Conservation (phyloP, 768 basidiomycete species). For the Pleurotus platypus region DNA sequence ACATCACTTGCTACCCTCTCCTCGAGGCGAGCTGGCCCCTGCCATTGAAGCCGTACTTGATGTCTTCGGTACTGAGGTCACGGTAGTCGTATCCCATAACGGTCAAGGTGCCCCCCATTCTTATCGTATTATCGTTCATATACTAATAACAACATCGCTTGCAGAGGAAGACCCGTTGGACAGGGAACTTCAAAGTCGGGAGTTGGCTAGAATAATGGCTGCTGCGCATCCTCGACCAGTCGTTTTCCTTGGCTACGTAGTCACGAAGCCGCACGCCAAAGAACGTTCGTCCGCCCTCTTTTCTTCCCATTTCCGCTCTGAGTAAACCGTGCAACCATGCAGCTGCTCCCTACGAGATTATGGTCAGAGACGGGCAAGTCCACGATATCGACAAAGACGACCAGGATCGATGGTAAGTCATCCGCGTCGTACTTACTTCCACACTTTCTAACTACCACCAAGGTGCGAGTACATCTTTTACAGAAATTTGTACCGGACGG, state of each 20-base stretch:
- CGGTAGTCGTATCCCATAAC: constrained; percentile 87
- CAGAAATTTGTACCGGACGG: constrained; percentile 71
- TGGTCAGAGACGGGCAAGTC: constrained; percentile 74
- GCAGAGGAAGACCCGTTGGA: constrained; percentile 88
- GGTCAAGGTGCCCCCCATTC: constrained; percentile 62
- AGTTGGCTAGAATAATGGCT: constrained; percentile 77
- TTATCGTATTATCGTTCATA: not conserved
- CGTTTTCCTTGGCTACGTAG: constrained; percentile 80
- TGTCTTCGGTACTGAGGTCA: constrained; percentile 71
- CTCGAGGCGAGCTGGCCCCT: constrained; percentile 81
- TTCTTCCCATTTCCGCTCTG: not conserved
- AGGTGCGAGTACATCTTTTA: constrained; percentile 94
- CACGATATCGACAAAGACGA: constrained; percentile 79
- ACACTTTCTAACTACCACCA: not conserved
- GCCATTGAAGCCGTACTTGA: constrained; percentile 86
- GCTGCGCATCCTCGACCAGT: constrained; percentile 66
- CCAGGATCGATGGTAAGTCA: constrained; percentile 60
- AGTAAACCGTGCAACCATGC: constrained; percentile 17
- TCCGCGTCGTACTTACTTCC: not conserved
- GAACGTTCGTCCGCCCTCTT: constrained; percentile 45
- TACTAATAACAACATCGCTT: not conserved
- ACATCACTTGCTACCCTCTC: constrained; percentile 86
- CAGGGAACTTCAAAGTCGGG: constrained; percentile 79
- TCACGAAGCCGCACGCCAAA: constrained; percentile 60
- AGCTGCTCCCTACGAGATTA: constrained; percentile 76